These are phyloP conservation scores for Fusarium subglutinans DNA, from an alignment of 2,329 filamentous ascomycete species.

Conservation along the genomic window DNA sequence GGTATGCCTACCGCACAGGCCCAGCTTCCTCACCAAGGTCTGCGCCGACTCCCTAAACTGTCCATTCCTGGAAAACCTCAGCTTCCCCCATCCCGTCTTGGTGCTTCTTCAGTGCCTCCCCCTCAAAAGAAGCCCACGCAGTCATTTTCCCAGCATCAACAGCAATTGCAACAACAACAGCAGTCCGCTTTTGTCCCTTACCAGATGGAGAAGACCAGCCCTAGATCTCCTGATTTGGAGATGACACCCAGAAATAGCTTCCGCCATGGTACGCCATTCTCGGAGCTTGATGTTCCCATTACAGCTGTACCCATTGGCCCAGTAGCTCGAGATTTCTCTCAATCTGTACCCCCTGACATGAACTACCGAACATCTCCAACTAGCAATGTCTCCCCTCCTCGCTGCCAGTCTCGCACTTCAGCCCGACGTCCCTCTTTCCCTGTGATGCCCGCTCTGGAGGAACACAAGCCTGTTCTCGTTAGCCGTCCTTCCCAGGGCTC, in stretches of 20 bases:
- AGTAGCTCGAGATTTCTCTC: conserved; percentile 80
- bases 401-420: conserved; percentile 65
- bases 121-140: conserved; percentile 40
- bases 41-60: conserved; percentile 69
- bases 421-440: conserved; percentile 73
- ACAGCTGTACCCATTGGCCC: conserved; percentile 77
- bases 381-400: conserved; percentile 50
- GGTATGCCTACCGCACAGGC: conserved; percentile 55
- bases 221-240: conserved; percentile 64
- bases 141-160: conserved; percentile 30
- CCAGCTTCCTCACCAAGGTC: conserved; percentile 61
- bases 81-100: conserved; percentile 39
- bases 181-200: conserved; percentile 57
- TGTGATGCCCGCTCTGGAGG: conserved; percentile 74
- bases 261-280: conserved; percentile 86
- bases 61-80: conserved; percentile 61
- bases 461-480: conserved; percentile 63
- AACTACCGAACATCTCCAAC: conserved; percentile 67
- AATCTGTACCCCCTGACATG: conserved; percentile 96
- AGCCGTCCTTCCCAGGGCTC: conserved; percentile 39
- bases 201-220: conserved; percentile 61
- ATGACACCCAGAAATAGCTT: conserved; percentile 68
- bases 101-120: conserved; percentile 43
- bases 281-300: conserved; percentile 88
- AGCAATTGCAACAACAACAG: neutral